Conservation (phyloP, 805 yeast species). For the Hermanozyma aechmeae region DNA sequence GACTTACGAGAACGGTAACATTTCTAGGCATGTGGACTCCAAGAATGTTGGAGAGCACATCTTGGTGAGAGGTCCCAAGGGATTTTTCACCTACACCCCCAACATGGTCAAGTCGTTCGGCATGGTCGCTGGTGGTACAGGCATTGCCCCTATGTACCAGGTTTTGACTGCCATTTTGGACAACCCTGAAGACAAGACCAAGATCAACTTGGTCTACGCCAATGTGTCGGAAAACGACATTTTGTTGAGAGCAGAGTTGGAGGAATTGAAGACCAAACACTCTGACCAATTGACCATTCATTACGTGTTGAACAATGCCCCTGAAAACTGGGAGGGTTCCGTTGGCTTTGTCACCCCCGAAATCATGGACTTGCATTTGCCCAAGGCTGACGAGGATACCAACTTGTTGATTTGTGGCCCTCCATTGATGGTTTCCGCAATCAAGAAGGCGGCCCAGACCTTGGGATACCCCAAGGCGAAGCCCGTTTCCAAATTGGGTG, state of each 20-base stretch:
- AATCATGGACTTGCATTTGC: constrained; percentile 53
- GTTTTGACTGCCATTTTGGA: constrained; percentile 71
- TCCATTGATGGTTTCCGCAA: constrained; percentile 80
- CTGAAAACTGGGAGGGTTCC: constrained; percentile 66
- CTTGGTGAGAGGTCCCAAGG: constrained; percentile 84
- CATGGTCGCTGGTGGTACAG: constrained; percentile 97
- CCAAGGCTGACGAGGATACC: constrained; percentile 48
- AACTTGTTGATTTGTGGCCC: constrained; percentile 89
- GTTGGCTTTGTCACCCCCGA: constrained; percentile 77
- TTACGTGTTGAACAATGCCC: constrained; percentile 69
- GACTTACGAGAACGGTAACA: constrained; percentile 77
- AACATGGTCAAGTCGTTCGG: constrained; percentile 66
- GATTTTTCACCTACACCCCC: constrained; percentile 74
- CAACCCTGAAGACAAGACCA: constrained; percentile 72
- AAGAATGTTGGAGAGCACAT: constrained; percentile 73
- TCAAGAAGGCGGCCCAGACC: constrained; percentile 66
- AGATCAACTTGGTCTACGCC: constrained; percentile 69
- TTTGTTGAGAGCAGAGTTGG: constrained; percentile 71
- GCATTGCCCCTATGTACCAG: constrained; percentile 94
- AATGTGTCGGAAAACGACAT: constrained; percentile 75
- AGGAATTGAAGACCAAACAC: constrained; percentile 46
- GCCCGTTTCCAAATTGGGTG: constrained; percentile 83
- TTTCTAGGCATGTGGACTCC: constrained; percentile 64
- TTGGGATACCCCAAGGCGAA: constrained; percentile 79
- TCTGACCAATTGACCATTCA: constrained; percentile 54